Conservation (phyloP, 805 yeast species). For the Kodamaea nitidulidarum region DNA sequence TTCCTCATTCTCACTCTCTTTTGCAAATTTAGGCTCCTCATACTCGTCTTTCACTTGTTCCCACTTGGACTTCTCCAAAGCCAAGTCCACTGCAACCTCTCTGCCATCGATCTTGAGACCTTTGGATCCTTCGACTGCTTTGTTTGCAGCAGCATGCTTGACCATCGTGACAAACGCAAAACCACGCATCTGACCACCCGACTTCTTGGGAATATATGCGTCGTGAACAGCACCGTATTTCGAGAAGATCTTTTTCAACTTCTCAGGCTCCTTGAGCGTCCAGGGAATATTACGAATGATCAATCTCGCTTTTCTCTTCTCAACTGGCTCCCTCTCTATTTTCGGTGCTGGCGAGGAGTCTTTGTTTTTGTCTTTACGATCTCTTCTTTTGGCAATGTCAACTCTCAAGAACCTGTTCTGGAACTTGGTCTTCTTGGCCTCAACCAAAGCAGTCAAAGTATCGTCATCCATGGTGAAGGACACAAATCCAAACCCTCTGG, state of each 20-base stretch:
- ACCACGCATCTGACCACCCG: conserved; percentile 87
- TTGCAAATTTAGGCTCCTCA: conserved; percentile 35
- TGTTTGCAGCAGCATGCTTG: conserved; percentile 69
- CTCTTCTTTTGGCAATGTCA: conserved; percentile 91
- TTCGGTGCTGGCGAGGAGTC: conserved; percentile 4
- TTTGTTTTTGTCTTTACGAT: conserved; percentile 43
- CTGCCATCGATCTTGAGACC: conserved; percentile 85
- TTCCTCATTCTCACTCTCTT: conserved; percentile 35
- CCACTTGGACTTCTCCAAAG: conserved; percentile 87
- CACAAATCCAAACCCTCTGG: conserved; percentile 95
- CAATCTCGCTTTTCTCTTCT: conserved; percentile 79
- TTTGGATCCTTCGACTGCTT: conserved; percentile 69
- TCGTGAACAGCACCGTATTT: conserved; percentile 85
- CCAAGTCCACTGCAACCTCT: conserved; percentile 90
- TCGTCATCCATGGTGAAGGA: conserved; percentile 85
- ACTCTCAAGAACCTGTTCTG: conserved; percentile 64
- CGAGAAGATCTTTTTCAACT: conserved; percentile 63
- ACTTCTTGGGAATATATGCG: conserved; percentile 82
- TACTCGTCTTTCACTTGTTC: conserved; percentile 45
- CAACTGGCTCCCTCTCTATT: conserved; percentile 34
- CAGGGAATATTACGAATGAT: conserved; percentile 93
- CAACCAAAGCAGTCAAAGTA: conserved; percentile 66
- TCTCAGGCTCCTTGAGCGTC: conserved; percentile 80
- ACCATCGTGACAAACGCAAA: conserved; percentile 93
- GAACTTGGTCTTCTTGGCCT: conserved; percentile 63